Percentiles rank a stretch among this genome's conserved stretches.
These are phyloP conservation scores for Kondoa malvinella DNA, from an alignment of 768 basidiomycete genomes.

Conservation along the genomic window DNA sequence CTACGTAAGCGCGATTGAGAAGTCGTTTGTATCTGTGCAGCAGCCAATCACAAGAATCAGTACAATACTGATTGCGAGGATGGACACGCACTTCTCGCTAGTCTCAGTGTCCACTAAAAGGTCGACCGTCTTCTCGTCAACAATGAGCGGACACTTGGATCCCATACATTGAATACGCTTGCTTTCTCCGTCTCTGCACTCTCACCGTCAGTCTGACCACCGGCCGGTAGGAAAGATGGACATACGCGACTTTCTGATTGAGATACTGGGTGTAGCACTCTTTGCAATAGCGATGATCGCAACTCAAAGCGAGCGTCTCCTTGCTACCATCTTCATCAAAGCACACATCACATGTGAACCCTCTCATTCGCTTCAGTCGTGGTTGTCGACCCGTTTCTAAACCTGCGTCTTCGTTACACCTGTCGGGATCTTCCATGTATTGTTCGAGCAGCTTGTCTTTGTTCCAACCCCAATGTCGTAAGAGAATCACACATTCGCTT, in stretches of 20 bases:
- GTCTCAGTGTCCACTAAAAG: constrained; percentile 42
- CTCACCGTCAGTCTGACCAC: too few species aligned
- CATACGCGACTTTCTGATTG: constrained; percentile 21
- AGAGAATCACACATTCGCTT: constrained; percentile 54
- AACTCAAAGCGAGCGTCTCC: constrained; percentile 53
- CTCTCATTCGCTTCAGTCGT: constrained; percentile 34
- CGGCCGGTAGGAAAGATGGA: too few species aligned
- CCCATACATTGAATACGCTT: constrained; percentile 37
- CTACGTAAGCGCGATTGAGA: constrained; percentile 74
- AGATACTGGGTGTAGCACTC: constrained; percentile 27
- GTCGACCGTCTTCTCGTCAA: constrained; percentile 33
- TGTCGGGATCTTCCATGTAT: constrained; percentile 79
- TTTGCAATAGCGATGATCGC: constrained; percentile 50
- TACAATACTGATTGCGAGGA: too few species aligned
- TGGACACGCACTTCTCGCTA: constrained; percentile 34
- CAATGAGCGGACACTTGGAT: constrained; percentile 33
- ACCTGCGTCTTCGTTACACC: constrained; percentile 58
- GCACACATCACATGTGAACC: constrained; percentile 82
- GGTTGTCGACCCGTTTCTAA: constrained; percentile 33
- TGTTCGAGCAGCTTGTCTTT: constrained; percentile 78
- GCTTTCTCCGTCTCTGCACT: constrained; percentile 31
- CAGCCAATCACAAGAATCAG: neutral
- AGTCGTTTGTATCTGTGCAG: constrained; percentile 71
- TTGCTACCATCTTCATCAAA: constrained; percentile 52
- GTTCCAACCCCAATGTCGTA: constrained; percentile 82